Evolutionary conservation across 345 rosid species (phyloP).

Genomic region (Barbarea vulgaris): DNA sequence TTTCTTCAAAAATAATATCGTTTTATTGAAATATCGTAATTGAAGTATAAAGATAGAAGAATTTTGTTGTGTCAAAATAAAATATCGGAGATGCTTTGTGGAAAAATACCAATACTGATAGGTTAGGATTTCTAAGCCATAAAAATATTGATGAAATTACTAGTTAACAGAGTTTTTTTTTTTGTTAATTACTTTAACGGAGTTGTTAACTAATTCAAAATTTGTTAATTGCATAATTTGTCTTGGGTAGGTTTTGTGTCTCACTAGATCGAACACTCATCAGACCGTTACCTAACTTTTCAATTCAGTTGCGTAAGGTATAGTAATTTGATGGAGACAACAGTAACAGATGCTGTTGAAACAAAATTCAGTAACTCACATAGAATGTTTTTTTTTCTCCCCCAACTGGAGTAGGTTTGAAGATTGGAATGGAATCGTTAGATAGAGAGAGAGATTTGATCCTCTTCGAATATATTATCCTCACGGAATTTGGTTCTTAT

Average conservation of each 20-base stretch:
- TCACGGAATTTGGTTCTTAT: conserved; percentile 35
- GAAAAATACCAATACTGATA: background rate
- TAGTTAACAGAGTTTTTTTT: background rate
- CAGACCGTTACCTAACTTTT: conserved; percentile 42
- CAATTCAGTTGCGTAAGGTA: conserved; percentile 41
- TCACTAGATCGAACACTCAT: conserved; percentile 40
- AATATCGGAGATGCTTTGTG: background rate
- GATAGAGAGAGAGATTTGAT: conserved; percentile 39
- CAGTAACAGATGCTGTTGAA: conserved; percentile 31
- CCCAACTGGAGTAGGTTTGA: conserved; percentile 36
- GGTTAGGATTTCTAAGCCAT: conserved; percentile 19
- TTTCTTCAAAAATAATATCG: background rate
- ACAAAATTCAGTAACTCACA: conserved; percentile 17
- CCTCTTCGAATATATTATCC: conserved; percentile 37
- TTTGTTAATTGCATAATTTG: background rate
- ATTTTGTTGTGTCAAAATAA: background rate
- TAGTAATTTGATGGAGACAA: conserved; percentile 38
- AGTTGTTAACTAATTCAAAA: conserved; percentile 22
- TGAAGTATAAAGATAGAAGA: background rate
- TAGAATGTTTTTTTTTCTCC: conserved; percentile 25
- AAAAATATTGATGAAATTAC: background rate
- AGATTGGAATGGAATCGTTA: conserved; percentile 41
- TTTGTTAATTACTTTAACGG: conserved; percentile 2
- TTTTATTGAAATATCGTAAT: background rate
- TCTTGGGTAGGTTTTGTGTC: conserved; percentile 42